Conservation (phyloP, 805 yeast genomes). For the Metschnikowia lochheadii region DNA sequence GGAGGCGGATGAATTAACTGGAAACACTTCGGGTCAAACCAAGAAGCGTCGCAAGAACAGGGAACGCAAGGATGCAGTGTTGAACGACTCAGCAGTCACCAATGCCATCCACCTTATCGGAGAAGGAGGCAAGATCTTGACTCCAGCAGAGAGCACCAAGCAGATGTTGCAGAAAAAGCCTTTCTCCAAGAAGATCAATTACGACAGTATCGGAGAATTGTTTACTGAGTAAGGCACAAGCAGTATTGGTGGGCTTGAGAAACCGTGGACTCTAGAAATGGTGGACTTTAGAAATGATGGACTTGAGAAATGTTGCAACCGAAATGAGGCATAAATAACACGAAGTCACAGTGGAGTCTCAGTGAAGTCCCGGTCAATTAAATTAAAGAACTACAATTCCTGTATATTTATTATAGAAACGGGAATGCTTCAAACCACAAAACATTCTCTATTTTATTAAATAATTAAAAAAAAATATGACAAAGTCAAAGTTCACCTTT, state of each 20-base stretch:
- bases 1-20: slow-evolving; percentile 85
- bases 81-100: slow-evolving; percentile 27
- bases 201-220: slow-evolving; percentile 66
- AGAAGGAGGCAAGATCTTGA: slow-evolving; percentile 38
- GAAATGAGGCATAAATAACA: no score
- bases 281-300: no score
- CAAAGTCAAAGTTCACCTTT: no score
- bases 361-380: no score
- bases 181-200: slow-evolving; percentile 86
- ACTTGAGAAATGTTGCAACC: neutral
- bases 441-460: no score
- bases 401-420: no score
- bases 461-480: no score
- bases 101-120: slow-evolving; percentile 38
- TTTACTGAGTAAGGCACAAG: slow-evolving; percentile 17
- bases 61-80: slow-evolving; percentile 19
- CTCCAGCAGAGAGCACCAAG: slow-evolving; percentile 79
- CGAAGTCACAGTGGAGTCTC: no score
- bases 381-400: no score
- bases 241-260: neutral
- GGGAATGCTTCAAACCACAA: no score
- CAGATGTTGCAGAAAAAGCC: slow-evolving; percentile 71
- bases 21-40: slow-evolving; percentile 49
- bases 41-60: slow-evolving; percentile 39
- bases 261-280: no score